Conservation (phyloP, 805 yeast species). For the Kodamaea fukazawae region DNA sequence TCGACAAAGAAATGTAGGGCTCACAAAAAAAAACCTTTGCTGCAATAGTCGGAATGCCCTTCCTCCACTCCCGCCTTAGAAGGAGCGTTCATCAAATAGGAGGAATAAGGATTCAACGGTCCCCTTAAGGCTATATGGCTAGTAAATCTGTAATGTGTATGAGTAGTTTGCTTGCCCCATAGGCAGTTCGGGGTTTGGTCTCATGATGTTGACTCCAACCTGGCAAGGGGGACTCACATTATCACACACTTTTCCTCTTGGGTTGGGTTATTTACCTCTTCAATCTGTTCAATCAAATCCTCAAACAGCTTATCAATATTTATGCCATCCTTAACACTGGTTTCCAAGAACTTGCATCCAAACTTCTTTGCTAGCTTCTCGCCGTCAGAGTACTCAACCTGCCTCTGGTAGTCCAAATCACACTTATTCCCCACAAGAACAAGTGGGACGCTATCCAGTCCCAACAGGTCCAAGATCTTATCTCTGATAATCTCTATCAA, state of each 20-base stretch:
- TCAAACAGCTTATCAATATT: slow-evolving; percentile 64
- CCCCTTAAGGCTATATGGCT: too few species aligned
- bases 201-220: too few species aligned
- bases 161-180: too few species aligned
- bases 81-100: too few species aligned
- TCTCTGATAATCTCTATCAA: slow-evolving; percentile 75
- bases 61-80: too few species aligned
- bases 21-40: too few species aligned
- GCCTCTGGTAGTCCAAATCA: slow-evolving; percentile 59
- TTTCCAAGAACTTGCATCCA: slow-evolving; percentile 46
- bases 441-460: slow-evolving; percentile 47
- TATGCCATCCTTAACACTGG: slow-evolving; percentile 46
- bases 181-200: too few species aligned
- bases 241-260: slow-evolving; percentile 52
- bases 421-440: slow-evolving; percentile 64
- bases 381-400: slow-evolving; percentile 49
- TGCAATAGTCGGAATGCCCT: too few species aligned
- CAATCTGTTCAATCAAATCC: slow-evolving; percentile 56
- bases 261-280: slow-evolving; percentile 55
- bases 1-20: too few species aligned
- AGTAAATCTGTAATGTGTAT: too few species aligned
- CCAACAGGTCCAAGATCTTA: slow-evolving; percentile 70
- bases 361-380: slow-evolving; percentile 41
- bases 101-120: too few species aligned
- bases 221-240: too few species aligned